Percentiles rank a stretch among this genome's conserved stretches.
These are phyloP conservation scores for Garcileccinum viscosum DNA, from an alignment of 1,284 basidiomycete species.

Conservation along the genomic window DNA sequence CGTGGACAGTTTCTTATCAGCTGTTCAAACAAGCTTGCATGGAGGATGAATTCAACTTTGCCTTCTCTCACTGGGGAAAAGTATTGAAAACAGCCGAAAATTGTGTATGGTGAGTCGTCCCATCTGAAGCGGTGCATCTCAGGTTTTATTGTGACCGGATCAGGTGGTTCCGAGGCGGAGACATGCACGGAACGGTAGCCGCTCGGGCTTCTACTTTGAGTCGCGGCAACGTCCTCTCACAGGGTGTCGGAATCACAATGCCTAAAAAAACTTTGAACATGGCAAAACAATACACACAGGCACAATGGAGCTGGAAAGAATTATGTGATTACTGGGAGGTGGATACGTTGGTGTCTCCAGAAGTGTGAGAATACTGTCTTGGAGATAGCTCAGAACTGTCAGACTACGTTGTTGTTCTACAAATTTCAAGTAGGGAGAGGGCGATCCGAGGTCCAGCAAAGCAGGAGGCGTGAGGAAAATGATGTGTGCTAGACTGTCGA, in stretches of 20 bases:
- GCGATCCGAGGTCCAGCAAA: too few species aligned
- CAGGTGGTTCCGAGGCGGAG: neutral
- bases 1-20: slow-evolving; percentile 1
- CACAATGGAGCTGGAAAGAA: neutral
- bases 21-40: neutral
- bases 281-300: neutral
- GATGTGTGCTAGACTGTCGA: too few species aligned
- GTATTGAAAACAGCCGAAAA: neutral
- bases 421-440: too few species aligned
- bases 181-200: neutral
- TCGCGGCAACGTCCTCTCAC: neutral
- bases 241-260: neutral
- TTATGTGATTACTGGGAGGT: neutral
- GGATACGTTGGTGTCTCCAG: too few species aligned
- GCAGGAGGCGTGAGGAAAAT: too few species aligned
- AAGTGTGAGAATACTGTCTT: too few species aligned
- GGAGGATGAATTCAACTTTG: neutral
- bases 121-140: too few species aligned
- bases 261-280: neutral
- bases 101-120: neutral
- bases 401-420: too few species aligned
- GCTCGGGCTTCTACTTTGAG: neutral
- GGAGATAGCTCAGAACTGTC: too few species aligned
- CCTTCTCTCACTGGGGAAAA: neutral
- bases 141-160: neutral